A percentile compares a stretch with the other conserved stretches of the same genome.
phyloP scores from a whole-genome alignment of 2,329 filamentous ascomycete species.

The Stagonosporopsis vannaccii region DNA sequence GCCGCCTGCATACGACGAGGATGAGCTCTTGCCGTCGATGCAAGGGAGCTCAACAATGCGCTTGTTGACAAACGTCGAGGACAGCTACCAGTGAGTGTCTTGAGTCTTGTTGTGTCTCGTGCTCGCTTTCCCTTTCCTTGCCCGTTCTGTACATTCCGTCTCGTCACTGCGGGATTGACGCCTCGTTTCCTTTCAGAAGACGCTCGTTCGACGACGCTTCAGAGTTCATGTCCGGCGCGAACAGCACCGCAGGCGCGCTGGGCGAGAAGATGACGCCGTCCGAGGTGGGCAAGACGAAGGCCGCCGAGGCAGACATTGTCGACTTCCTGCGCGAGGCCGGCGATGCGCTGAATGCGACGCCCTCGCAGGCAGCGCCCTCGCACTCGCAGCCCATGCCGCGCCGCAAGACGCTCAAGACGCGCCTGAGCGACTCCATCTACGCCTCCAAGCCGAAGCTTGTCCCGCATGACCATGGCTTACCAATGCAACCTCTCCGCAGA shows the following conservation, averaged over 20 bases:
- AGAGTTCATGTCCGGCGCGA: conserved; percentile 39
- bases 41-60: conserved; percentile 58
- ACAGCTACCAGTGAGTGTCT: conserved; percentile 53
- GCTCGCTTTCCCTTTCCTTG: conserved; percentile 16
- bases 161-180: conserved; percentile 13
- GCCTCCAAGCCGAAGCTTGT: conserved; percentile 25
- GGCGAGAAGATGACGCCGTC: conserved; percentile 36
- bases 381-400: conserved; percentile 27
- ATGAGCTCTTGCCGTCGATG: conserved; percentile 41
- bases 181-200: conserved; percentile 35
- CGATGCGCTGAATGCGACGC: conserved; percentile 36
- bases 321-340: conserved; percentile 54
- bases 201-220: conserved; percentile 41
- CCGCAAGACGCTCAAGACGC: conserved; percentile 33
- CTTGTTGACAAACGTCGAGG: conserved; percentile 57
- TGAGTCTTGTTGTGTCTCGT: conserved; percentile 7
- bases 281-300: conserved; percentile 40
- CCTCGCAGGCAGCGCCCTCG: conserved; percentile 5
- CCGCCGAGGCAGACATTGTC: conserved; percentile 50
- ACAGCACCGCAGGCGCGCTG: conserved; percentile 45
- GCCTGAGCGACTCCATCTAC: conserved; percentile 32
- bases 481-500: conserved; percentile 48
- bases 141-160: conserved; percentile 19
- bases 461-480: conserved; percentile 44
- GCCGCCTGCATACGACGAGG: conserved; percentile 57